Evolutionary conservation across 768 basidiomycete genomes (phyloP), one percentile per base, ranked within the genome.

Genomic region (Amanita rimosa): DNA sequence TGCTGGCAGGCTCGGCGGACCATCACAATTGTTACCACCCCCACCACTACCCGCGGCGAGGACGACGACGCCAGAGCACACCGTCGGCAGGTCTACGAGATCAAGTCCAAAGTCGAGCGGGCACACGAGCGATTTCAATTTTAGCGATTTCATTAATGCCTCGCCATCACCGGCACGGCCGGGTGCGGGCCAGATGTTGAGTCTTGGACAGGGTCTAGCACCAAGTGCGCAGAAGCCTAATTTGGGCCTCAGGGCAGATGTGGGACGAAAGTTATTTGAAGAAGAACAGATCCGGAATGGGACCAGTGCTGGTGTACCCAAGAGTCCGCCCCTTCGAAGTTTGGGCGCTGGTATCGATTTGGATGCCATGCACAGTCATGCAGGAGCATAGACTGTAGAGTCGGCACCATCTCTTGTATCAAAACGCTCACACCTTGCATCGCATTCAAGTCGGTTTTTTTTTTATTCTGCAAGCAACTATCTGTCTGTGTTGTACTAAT

Each of bases 81-180:
- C 33, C 47, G 56, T 14, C 59, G 59, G 43, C 57, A 62, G 38
- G 50, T 52, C 54, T 53, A 26, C 44, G 17, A 55, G 57, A 34
- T 49, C 52, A n/a, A 67, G 59, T 47, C 62, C 63, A 17, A 64
- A 69, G 37, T 67, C 68, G 22, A 64, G 53, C 41, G 60, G 55
- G 53, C 48, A 35, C 27, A 33, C 63, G 54, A 55, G 63, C 56
- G 63, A 75, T 13, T 84, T 86, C 64, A 81, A 84, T 60, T 68
- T 84, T 51, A 74, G 74, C 54, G 84, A 86, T 50, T 87, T 78
- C 59, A 77, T 85, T 58, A 79, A 86, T 55, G 79, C 80, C 33
- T 85, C 83, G 21, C 82, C 82, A 11, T 79, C 81, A 3, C 79
- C 81, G 4, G 67, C 71, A 10, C 62, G 71, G 13, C 65, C 62